Evolutionary conservation across 1,284 basidiomycete genomes (phyloP).

Genomic region (Phellopilus nigrolimitatus): DNA sequence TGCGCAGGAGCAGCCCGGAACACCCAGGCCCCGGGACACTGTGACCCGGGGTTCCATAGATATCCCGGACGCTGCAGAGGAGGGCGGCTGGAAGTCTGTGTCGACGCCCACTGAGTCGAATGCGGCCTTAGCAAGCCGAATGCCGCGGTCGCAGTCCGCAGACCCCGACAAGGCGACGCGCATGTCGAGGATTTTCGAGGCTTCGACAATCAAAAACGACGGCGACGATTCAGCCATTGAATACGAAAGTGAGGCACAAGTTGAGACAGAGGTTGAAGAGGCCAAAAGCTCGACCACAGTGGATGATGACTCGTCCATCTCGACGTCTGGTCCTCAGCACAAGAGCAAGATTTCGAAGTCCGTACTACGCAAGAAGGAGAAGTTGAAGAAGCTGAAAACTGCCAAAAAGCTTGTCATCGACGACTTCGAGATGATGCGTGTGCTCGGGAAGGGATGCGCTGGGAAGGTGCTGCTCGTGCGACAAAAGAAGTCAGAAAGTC

Average conservation of each 20-base stretch:
- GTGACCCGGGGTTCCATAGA: slow-evolving; percentile 10
- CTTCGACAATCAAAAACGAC: slow-evolving; percentile 21
- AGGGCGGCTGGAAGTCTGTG: slow-evolving; percentile 7
- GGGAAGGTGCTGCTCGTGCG: slow-evolving; percentile 89
- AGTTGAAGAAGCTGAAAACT: slow-evolving; percentile 45
- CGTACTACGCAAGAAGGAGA: slow-evolving; percentile 37
- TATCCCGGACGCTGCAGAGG: slow-evolving; percentile 13
- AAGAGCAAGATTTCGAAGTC: slow-evolving; percentile 55
- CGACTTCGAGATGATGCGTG: slow-evolving; percentile 95
- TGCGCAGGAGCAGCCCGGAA: slow-evolving; percentile 12
- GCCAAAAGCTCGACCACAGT: slow-evolving; percentile 42
- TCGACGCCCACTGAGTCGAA: slow-evolving; percentile 24
- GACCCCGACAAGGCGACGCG: slow-evolving; percentile 59
- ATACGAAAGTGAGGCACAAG: slow-evolving; percentile 21
- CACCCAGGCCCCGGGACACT: slow-evolving; percentile 11
- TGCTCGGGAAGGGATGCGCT: slow-evolving; percentile 93
- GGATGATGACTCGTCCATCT: slow-evolving; percentile 59
- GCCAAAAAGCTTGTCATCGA: slow-evolving; percentile 73
- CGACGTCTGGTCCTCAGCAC: slow-evolving; percentile 42
- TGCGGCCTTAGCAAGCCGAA: slow-evolving; percentile 30
- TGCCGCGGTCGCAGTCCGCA: slow-evolving; percentile 71
- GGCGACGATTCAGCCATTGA: slow-evolving; percentile 20
- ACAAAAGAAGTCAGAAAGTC: slow-evolving; percentile 62
- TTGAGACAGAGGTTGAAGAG: slow-evolving; percentile 18
- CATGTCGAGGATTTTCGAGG: slow-evolving; percentile 50